A percentile compares a stretch with the other conserved stretches of the same genome.
phyloP scores from a whole-genome alignment of 1,284 basidiomycete genomes.

The Nidula niveotomentosa region DNA sequence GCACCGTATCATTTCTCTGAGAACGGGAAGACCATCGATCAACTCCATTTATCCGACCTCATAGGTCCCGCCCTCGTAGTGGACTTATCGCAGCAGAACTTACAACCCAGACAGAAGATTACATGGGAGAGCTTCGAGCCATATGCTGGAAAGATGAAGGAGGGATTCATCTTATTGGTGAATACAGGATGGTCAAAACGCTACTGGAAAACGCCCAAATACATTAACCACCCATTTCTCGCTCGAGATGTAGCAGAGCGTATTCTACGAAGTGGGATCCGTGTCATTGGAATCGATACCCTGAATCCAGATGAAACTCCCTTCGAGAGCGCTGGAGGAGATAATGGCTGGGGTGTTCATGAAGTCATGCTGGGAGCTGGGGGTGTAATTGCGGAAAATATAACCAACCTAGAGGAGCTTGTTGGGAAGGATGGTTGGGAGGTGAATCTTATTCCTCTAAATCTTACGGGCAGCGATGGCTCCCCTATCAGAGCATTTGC shows the following conservation, averaged over 20 bases:
- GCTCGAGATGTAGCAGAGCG: conserved; percentile 46
- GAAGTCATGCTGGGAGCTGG: conserved; percentile 54
- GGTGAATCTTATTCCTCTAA: conserved; percentile 58
- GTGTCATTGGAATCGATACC: conserved; percentile 58
- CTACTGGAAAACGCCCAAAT: conserved; percentile 43
- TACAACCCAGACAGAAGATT: conserved; percentile 41
- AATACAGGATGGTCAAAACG: conserved; percentile 61
- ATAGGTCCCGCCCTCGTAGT: conserved; percentile 51
- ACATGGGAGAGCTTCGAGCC: conserved; percentile 49
- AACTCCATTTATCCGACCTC: conserved; percentile 50
- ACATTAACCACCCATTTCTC: conserved; percentile 66
- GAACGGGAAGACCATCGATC: conserved; percentile 51
- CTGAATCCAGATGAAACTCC: conserved; percentile 67
- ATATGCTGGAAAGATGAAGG: conserved; percentile 31
- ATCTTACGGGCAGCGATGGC: conserved; percentile 57
- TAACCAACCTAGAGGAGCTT: conserved; percentile 48
- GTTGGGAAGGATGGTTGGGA: conserved; percentile 32
- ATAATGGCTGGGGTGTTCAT: conserved; percentile 49
- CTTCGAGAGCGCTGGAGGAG: conserved; percentile 19
- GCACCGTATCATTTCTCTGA: conserved; percentile 70
- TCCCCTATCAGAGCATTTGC: conserved; percentile 24
- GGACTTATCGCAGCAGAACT: conserved; percentile 38
- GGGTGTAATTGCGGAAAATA: conserved; percentile 66
- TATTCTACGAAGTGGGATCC: conserved; percentile 49
- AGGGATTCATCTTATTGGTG: conserved; percentile 43